Evolutionary conservation across 2,329 filamentous ascomycete species (phyloP).

Genomic region (Ampelomyces quisqualis): DNA sequence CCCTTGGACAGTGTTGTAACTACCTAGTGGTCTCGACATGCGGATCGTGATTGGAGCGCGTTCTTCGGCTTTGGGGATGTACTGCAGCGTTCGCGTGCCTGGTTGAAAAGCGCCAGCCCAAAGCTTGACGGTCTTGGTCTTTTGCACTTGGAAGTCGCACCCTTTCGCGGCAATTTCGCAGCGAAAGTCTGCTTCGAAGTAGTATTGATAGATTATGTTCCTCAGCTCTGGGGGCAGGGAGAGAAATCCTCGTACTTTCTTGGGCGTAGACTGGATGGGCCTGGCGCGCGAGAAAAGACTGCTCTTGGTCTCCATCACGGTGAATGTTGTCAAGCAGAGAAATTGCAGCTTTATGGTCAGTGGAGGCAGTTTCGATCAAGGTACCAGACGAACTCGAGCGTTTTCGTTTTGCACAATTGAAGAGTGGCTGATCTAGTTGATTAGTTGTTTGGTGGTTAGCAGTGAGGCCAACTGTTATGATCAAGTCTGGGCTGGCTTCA

Average conservation of each 20-base stretch:
- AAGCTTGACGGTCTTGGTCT: constrained; percentile 17
- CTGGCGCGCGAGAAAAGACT: constrained; percentile 17
- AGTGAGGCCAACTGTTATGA: constrained; percentile 6
- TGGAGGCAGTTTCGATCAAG: neutral
- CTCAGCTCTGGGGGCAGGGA: constrained; percentile 54
- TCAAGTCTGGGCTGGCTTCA: no score
- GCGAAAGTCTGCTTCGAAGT: constrained; percentile 30
- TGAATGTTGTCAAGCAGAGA: no score
- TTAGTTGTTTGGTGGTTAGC: constrained; percentile 4
- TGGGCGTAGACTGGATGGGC: constrained; percentile 7
- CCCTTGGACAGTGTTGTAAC: constrained; percentile 20
- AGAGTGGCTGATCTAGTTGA: no score
- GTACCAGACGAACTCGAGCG: no score
- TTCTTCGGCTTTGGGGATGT: neutral
- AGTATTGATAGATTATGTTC: constrained; percentile 49
- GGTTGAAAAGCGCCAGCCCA: constrained; percentile 3
- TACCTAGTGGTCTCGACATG: constrained; percentile 19
- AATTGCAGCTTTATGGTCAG: no score
- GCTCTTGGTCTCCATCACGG: constrained; percentile 12
- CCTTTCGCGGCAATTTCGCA: constrained; percentile 29
- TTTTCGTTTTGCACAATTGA: no score
- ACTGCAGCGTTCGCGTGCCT: neutral
- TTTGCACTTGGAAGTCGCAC: constrained; percentile 7
- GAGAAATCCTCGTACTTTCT: constrained; percentile 32
- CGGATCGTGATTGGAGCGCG: constrained; percentile 10